Base-by-base conservation (phyloP, 2,329 filamentous ascomycete species). In the Xenoacremonium recifei region DNA sequence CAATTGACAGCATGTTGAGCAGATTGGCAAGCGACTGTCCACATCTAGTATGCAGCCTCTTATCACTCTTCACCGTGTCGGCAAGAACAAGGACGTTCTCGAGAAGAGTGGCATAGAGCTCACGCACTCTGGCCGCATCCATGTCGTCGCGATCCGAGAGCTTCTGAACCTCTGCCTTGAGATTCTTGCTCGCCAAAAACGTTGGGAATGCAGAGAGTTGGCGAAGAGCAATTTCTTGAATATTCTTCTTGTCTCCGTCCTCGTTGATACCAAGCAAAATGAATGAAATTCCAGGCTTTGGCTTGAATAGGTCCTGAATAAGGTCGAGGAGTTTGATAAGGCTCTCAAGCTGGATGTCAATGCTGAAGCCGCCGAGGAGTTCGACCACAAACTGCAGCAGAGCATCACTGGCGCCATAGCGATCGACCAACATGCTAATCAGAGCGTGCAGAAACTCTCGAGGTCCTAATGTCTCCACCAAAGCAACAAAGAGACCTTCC, bases 381-480 rank as follows among this genome's bases (percentile, higher is more conserved):
- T 89, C 84, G 3, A 80, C 78, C 44, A 88, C 77, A 63, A 97
- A 91, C n/a, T 77, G 77, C 29, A 84, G 70, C 27, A 93, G 80
- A 51, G 79, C 80, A 57, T 87, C 82, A 44, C 85, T 85, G n/a
- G 82, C 76, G 4, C 87, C 84, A 61, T 96, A 95, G 58, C 87
- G 86, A 61, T 96, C 89, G n/a, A 89, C 82, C 46, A 99, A 79
- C 79, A 97, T 91, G 43, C 88, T 86, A 36, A 95, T 69, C 12
- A 99, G 77, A 5, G 89, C 90, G 55, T 89, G 95, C 18, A 97
- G 73, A 57, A 95, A 95, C 48, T 97, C 91, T 39, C 86, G 78
- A 1, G 89, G 77, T 3, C 92, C 92, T 4, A 99, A 75, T 10
- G 91, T 95, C 55, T 89, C 82, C 17, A 93, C 83, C 15, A 99